These are phyloP conservation scores for Diplodia intermedia DNA, from an alignment of 2,329 filamentous ascomycete species.

Conservation along the genomic window DNA sequence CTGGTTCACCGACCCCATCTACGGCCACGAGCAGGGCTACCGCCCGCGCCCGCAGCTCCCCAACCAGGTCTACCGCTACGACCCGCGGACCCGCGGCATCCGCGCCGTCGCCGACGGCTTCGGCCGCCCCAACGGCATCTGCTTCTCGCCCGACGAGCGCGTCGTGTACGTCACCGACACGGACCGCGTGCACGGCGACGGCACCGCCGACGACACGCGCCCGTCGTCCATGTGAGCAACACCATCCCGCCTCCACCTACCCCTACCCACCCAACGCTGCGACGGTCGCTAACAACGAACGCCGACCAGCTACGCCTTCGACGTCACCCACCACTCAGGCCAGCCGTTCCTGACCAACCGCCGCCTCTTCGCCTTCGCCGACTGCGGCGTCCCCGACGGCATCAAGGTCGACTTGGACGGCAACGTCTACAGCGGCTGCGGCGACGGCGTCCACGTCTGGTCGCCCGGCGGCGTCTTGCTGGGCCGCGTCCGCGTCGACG, in stretches of 20 bases:
- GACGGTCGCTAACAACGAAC: background rate
- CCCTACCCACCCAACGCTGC: too few species aligned
- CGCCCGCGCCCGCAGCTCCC: conserved; percentile 39
- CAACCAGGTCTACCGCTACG: conserved; percentile 49
- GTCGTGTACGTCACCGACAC: conserved; percentile 54
- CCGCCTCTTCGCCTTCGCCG: conserved; percentile 60
- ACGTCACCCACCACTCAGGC: conserved; percentile 51
- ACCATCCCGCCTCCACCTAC: background rate
- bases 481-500: conserved; percentile 44
- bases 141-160: conserved; percentile 50
- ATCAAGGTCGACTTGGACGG: conserved; percentile 62
- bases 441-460: conserved; percentile 61
- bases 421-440: conserved; percentile 61
- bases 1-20: conserved; percentile 56
- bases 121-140: conserved; percentile 53
- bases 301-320: conserved; percentile 50
- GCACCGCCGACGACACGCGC: conserved; percentile 34
- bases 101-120: conserved; percentile 50
- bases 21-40: conserved; percentile 38
- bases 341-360: conserved; percentile 47
- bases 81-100: conserved; percentile 45
- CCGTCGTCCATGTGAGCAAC: conserved; percentile 18
- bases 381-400: conserved; percentile 54
- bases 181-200: conserved; percentile 28
- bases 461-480: conserved; percentile 54